Base-by-base conservation (phyloP, 805 yeast species). In the Yamadazyma tumulicola region DNA sequence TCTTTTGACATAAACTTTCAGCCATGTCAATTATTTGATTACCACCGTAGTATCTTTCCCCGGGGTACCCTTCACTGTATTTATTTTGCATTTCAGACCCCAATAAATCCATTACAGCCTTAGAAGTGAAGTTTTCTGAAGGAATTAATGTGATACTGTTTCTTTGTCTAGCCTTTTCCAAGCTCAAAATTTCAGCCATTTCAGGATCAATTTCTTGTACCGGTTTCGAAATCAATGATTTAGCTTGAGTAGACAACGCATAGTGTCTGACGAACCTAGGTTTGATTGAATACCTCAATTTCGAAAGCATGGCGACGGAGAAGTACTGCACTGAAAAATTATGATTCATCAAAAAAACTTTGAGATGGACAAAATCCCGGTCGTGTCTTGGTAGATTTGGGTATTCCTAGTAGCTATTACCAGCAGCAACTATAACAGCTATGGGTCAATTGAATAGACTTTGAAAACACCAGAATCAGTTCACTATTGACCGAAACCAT, bases 31-130 rank as follows among this genome's bases (percentile, higher is more conserved):
- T 93, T 67, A 83, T 82, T 74, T 93, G 95, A 65, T 93, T 93
- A 61, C 97, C 97, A 64, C 98, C 98, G 62, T 93, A 93, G 74
- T 93, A 93, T 66, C 98, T 81, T 45, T 95, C 97, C 48, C 97
- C 97, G 41, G 98, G 98, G 70, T 93, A 91, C 45, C 98, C 98
- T 70, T 93, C 98, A 25, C 97, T 88, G 72, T 93, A 93, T 74
- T 93, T 93, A 79, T 93, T 93, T 63, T 85, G 85, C 96, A 93
- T 87, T 61, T 94, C 96, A 33, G 97, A 83, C 49, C 98, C 98
- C 54, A 91, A 79, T 21, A 95, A 86, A 56, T 93, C 97, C 70
- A 91, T 85, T 30, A 93, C 98, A 26, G 97, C 85, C 49, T 84
- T 84, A 36, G 97, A 85, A 38, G 98, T 93, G 73, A 91, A 89